phyloP scores from a whole-genome alignment of 257 asterid genomes.

The Przewalskia tangutica region DNA sequence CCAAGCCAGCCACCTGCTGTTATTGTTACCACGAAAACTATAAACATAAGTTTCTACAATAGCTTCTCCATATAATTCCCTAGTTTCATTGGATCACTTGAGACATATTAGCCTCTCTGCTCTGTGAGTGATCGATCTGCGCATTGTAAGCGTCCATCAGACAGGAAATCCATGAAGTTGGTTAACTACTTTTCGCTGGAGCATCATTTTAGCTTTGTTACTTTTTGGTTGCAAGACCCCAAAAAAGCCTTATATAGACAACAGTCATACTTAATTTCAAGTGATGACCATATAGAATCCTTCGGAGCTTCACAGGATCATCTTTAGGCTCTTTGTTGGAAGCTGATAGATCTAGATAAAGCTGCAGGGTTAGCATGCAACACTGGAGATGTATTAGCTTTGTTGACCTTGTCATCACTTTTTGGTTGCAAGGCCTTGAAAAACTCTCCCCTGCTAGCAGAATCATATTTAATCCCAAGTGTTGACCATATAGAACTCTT shows the following conservation, averaged over 20 bases:
- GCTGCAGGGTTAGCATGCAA: conserved; percentile 82
- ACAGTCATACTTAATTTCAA: conserved; percentile 46
- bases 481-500: conserved; percentile 86
- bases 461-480: conserved; percentile 58
- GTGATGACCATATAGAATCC: conserved; percentile 63
- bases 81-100: neutral
- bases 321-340: conserved; percentile 49
- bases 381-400: conserved; percentile 15
- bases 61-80: conserved; percentile 5
- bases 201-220: conserved; percentile 10
- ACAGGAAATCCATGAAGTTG: neutral
- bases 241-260: conserved; percentile 38
- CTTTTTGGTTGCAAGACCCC: conserved; percentile 49
- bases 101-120: neutral
- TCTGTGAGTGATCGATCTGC: neutral
- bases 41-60: neutral
- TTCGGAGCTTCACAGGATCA: conserved; percentile 62
- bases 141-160: neutral
- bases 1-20: conserved; percentile 8
- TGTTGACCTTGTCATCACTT: conserved; percentile 18
- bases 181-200: neutral
- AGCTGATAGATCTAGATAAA: conserved; percentile 54
- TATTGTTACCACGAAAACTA: conserved; percentile 6
- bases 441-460: conserved; percentile 34
- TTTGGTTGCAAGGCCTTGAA: conserved; percentile 61